Percentiles rank a stretch among this genome's conserved stretches.
These are phyloP conservation scores for Tulasnella sp. DNA, from an alignment of 768 basidiomycete genomes.

Conservation along the genomic window DNA sequence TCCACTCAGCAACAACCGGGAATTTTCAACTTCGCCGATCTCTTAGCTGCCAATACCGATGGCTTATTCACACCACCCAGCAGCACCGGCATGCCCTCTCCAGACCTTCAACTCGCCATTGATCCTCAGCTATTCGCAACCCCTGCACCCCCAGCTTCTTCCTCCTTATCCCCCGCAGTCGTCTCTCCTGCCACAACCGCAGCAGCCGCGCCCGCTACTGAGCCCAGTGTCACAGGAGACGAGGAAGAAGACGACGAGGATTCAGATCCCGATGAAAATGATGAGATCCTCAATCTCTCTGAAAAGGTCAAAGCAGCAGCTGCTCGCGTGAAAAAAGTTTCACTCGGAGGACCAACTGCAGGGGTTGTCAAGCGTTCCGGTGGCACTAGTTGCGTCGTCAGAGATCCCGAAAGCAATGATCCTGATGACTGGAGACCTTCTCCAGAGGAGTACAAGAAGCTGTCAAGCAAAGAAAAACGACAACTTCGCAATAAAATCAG, in stretches of 20 bases:
- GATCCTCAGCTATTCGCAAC: constrained; percentile 68
- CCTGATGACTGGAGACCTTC: constrained; percentile 71
- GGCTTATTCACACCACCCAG: constrained; percentile 21
- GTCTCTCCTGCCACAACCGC: background rate
- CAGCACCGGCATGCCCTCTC: background rate
- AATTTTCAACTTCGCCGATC: constrained; percentile 29
- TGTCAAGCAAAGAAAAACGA: constrained; percentile 90
- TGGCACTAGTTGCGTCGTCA: constrained; percentile 24
- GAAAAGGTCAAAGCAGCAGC: background rate
- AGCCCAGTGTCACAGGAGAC: constrained; percentile 17
- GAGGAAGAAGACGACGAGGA: constrained; percentile 28
- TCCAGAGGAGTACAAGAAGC: constrained; percentile 89
- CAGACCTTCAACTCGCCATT: constrained; percentile 32
- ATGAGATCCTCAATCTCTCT: constrained; percentile 2
- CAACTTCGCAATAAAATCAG: constrained; percentile 95
- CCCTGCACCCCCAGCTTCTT: constrained; percentile 30
- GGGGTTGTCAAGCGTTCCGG: constrained; percentile 52
- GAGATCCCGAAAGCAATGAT: constrained; percentile 38
- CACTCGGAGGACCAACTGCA: constrained; percentile 59
- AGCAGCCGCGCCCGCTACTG: background rate
- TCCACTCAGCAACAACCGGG: too few relatives aligned
- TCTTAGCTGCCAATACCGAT: constrained; percentile 4
- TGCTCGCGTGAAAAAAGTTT: constrained; percentile 1
- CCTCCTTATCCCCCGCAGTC: background rate
- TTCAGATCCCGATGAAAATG: constrained; percentile 21